Evolutionary conservation across 1,284 basidiomycete species (phyloP).

Genomic region (Porogramme epimiltina): DNA sequence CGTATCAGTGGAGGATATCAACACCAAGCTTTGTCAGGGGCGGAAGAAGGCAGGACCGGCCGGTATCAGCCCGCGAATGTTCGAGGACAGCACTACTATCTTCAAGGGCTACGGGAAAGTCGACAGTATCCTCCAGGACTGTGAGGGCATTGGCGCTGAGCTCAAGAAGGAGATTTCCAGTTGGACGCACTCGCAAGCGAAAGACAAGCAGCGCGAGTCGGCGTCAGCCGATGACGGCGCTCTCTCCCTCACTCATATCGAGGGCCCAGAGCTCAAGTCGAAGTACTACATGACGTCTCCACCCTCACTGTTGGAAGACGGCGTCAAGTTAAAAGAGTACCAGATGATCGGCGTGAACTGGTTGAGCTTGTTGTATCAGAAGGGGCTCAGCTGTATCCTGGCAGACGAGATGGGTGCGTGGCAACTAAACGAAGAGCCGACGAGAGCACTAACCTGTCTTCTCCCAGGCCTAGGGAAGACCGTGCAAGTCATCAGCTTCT

Average conservation of each 20-base stretch:
- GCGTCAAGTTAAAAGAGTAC: constrained; percentile 91
- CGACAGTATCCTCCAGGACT: constrained; percentile 86
- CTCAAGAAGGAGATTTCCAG: constrained; percentile 72
- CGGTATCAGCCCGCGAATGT: constrained; percentile 88
- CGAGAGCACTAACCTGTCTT: background rate
- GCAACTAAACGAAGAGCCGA: background rate
- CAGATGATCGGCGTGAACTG: constrained; percentile 98
- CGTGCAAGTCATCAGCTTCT: constrained; percentile 96
- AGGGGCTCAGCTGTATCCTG: constrained; percentile 89
- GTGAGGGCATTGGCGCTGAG: constrained; percentile 81
- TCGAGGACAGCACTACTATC: constrained; percentile 88
- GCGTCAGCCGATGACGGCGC: constrained; percentile 54
- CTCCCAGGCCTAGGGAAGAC: constrained; percentile 89
- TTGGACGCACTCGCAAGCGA: constrained; percentile 64
- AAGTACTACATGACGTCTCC: constrained; percentile 76
- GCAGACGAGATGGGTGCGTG: constrained; percentile 96
- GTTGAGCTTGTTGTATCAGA: constrained; percentile 87
- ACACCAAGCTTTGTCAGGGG: constrained; percentile 76
- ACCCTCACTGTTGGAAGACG: constrained; percentile 70
- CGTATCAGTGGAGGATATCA: constrained; percentile 75
- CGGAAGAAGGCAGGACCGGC: constrained; percentile 79
- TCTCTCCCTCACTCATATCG: constrained; percentile 52
- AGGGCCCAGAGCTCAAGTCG: constrained; percentile 42
- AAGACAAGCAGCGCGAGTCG: constrained; percentile 43
- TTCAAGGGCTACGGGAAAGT: constrained; percentile 91